Evolutionary conservation across 129 eudicot genomes (phyloP).

Genomic region (Centrapalus pauciflorus): DNA sequence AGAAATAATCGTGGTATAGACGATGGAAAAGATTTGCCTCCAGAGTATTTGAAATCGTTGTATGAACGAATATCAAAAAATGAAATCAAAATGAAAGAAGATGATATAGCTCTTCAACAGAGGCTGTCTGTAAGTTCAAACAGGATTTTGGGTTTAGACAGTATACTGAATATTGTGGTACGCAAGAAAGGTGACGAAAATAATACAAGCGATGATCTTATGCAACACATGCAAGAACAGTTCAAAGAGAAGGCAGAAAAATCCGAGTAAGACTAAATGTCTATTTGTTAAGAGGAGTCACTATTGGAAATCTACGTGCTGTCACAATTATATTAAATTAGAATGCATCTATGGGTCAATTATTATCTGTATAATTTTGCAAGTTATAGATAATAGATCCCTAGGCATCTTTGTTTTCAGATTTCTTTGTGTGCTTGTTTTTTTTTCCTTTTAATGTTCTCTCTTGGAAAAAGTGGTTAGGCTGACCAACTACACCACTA

Average conservation of each 20-base stretch:
- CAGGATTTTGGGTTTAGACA: conserved; percentile 82
- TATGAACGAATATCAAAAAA: conserved; percentile 82
- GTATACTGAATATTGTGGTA: conserved; percentile 80
- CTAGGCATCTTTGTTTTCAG: background rate
- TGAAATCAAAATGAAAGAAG: conserved; percentile 98
- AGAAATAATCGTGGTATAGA: conserved; percentile 98
- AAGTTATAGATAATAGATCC: background rate
- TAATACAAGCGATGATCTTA: conserved; percentile 76
- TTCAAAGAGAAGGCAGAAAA: conserved; percentile 98
- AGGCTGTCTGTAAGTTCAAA: conserved; percentile 80
- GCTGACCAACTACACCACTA: too few species aligned
- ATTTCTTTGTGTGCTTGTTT: background rate
- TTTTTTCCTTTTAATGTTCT: background rate
- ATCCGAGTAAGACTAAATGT: conserved; percentile 72
- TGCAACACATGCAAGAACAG: conserved; percentile 97
- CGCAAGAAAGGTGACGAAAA: conserved; percentile 86
- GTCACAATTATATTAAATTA: background rate
- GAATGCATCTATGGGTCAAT: too few species aligned
- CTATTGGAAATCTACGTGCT: background rate
- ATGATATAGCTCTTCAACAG: conserved; percentile 71
- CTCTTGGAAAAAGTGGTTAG: background rate
- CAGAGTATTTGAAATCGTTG: conserved; percentile 81
- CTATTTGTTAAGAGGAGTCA: background rate
- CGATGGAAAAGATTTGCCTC: conserved; percentile 91
- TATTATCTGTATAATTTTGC: background rate